Base-by-base conservation (phyloP, 768 basidiomycete species). In the Daedaleopsis nitida region DNA sequence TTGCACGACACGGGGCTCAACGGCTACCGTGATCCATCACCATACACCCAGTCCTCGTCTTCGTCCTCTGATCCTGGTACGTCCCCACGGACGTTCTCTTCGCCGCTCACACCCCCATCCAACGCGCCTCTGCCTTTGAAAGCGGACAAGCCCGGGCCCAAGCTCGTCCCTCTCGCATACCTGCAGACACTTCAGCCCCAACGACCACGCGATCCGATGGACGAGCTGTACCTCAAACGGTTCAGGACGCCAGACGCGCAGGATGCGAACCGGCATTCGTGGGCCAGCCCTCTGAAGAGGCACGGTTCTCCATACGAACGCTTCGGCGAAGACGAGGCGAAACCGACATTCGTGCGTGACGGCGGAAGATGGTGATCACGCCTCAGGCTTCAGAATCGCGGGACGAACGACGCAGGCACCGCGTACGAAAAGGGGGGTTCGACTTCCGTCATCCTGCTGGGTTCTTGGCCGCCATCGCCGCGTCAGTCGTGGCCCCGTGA, bases 131-230 rank as follows among this genome's bases (percentile, higher is more conserved):
- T 56, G 27, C 60, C 57, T 44, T 32, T 61, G 14, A 19, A 58
- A 37, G 24, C 53, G 42, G 55, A 62, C 47, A 58, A 47, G 38
- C 35, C 57, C 4, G 38, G 49, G 5, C 64, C 50, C 34, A 58
- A 73, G 60, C 78, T 89, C 0, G 87, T 89, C 12, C 88, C 88
- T 49, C 80, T 89, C 34, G 81, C 86, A 65, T 81, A 84, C 51
- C 82, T 89, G 14, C 82, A 85, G 69, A 80, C 73, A 55, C 75
- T 82, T 19, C 62, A 64, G 52, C 54, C 35, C 17, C 52, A 54
- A n/a, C 81, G 77, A 34, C 81, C 83, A 17, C 81, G 88, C 12
- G 82, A 89, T 66, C 86, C 87, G 52, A 77, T 79, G 23, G 88
- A 89, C 67, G 87, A 88, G 65, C 83, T 85, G 59, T 75, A 86